These are phyloP conservation scores for Quercus rubra DNA, from an alignment of 306 rosid genomes.

Conservation along the genomic window DNA sequence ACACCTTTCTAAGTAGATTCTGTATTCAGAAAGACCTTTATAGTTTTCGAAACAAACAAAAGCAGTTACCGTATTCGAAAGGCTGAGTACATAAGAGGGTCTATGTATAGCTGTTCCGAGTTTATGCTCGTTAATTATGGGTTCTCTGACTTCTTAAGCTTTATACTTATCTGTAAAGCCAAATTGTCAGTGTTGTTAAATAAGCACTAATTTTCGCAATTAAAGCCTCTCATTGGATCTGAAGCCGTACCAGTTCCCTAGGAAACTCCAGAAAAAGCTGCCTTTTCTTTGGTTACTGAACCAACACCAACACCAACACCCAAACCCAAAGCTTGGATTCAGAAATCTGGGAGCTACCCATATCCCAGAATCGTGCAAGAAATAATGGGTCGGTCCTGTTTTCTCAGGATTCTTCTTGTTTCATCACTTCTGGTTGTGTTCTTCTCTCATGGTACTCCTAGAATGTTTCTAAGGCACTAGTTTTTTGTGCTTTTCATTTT, in stretches of 20 bases:
- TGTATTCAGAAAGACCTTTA: background rate
- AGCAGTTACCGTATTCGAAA: background rate
- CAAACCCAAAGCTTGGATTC: background rate
- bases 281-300: background rate
- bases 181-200: background rate
- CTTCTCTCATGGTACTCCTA: conserved; percentile 48
- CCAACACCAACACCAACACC: background rate
- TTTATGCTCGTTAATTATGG: background rate
- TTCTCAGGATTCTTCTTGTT: conserved; percentile 42
- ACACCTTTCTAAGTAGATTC: background rate
- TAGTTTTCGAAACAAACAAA: background rate
- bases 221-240: conserved; percentile 34
- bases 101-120: too few species aligned
- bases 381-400: conserved; percentile 50
- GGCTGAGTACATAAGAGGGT: background rate
- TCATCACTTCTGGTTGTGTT: conserved; percentile 46
- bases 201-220: conserved; percentile 4
- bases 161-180: background rate
- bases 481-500: background rate
- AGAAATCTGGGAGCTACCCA: conserved; percentile 23
- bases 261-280: background rate
- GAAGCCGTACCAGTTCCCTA: conserved; percentile 33
- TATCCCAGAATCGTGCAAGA: conserved; percentile 8
- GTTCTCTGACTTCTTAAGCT: background rate
- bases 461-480: too few species aligned